Conservation (phyloP, 148 eudicot genomes). For the Mesembryanthemum crystallinum region DNA sequence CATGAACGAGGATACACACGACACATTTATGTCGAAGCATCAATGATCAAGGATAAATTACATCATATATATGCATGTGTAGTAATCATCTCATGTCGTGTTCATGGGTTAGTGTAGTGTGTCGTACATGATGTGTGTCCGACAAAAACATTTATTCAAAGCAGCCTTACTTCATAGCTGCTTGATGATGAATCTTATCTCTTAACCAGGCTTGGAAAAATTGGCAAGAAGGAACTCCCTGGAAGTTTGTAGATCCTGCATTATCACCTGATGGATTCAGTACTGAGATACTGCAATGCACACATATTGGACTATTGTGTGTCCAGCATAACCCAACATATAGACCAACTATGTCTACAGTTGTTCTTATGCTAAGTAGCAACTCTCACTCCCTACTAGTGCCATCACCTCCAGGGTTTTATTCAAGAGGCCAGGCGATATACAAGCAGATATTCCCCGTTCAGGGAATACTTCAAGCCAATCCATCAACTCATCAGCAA, state of each 20-base stretch:
- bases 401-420: background rate
- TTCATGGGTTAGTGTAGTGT: too few species aligned
- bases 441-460: background rate
- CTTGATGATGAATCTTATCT: background rate
- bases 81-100: too few species aligned
- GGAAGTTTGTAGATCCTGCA: slow-evolving; percentile 20
- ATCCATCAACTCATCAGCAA: background rate
- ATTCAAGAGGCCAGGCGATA: background rate
- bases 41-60: too few species aligned
- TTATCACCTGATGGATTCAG: slow-evolving; percentile 8
- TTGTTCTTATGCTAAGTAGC: slow-evolving; percentile 4
- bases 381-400: background rate
- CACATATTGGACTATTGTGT: slow-evolving; percentile 17
- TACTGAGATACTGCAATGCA: slow-evolving; percentile 28
- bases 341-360: slow-evolving; percentile 3
- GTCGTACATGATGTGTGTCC: too few species aligned
- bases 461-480: background rate
- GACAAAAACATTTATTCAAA: too few species aligned
- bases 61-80: too few species aligned
- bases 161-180: too few species aligned
- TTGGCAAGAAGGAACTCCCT: slow-evolving; percentile 24
- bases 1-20: too few species aligned
- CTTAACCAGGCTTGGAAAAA: slow-evolving; percentile 32
- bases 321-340: background rate
- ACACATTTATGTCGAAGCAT: too few species aligned